Base-by-base conservation (phyloP, 1,284 basidiomycete species). In the Ceratobasidium sp. region DNA sequence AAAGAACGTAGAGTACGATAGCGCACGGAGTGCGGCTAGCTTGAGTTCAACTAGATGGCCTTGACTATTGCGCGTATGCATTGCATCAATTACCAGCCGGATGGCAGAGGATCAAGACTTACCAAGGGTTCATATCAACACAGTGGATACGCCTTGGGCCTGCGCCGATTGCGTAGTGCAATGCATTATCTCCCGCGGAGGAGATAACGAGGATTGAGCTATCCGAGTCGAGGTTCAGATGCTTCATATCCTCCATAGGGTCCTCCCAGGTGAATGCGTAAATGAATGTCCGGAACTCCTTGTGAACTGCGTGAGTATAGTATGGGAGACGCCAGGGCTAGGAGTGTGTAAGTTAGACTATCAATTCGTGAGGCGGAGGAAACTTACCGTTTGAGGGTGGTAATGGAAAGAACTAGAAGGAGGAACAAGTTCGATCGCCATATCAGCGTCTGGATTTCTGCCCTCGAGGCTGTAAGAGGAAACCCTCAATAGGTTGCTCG, bases 181-280 rank as follows among this genome's bases (percentile, higher is more conserved):
- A 86, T 1, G 92, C 92, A 82, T 95, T 95, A 84, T 94, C 94
- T 0, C 94, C 94, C 0, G 93, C 94, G 73, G 90, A 92, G 1
- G 94, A 94, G 81, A 95, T 94, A 30, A 92, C 90, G 2, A 95
- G 87, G 80, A 95, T 88, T 16, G 91, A 89, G 84, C 95, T 93
- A 8, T 91, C 87, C 52, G 86, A 84, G 44, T 88, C 88, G 78
- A 95, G 84, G 27, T 90, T 83, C 16, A 95, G 86, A 82, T 91
- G 88, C 81, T 89, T 87, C 87, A 95, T 92, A 82, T 95, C 94
- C 79, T 92, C 92, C 18, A 89, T 88, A 0, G 94, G 94, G 82
- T 95, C 94, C 83, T 95, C 94, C 93, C 93, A 95, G 38, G 93
- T 94, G 80, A 90, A 90, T 14, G 86, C 88, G 84, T 94, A 94